Base-by-base conservation (phyloP, 2,329 filamentous ascomycete species). In the Venturia effusa region DNA sequence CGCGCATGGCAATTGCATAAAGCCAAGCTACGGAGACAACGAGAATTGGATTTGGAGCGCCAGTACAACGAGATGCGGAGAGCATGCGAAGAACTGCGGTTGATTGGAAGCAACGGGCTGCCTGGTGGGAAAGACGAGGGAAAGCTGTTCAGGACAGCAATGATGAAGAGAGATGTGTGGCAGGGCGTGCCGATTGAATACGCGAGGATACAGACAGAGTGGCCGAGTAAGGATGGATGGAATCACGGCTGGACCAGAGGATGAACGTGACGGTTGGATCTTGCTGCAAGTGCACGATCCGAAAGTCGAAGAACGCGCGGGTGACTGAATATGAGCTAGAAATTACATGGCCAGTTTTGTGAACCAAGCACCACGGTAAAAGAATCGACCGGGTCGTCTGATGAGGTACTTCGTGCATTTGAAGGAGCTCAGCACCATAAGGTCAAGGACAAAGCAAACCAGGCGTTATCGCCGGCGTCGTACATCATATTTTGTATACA, bases 131-230 rank as follows among this genome's bases (percentile, higher is more conserved):
- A 82, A 66, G 82, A 83, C 61, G 81, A 86, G 67, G 89, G 89
- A 0, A 86, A 88, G 70, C 74, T 99, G 71, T 99, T 92, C 78
- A 81, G 92, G 10, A 86, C 91, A 67, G 90, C 92, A 1, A 91
- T 96, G 88, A 86, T 89, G 77, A 97, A 97, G 85, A 89, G 88
- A 76, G 90, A 89, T 7, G 80, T 96, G 22, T 96, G 88, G 79
- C 81, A 86, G 61, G 64, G 65, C 32, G 55, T 51, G 22, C 94
- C 94, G 17, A 92, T 97, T 71, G 94, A 99, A 81, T 97, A 96
- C 80, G 89, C 89, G 34, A 80, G 89, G 68, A 80, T 84, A 67
- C 89, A 96, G 82, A 93, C 89, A 39, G 93, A 97, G 73, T 90
- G 84, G 61, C 93, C 93, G 7, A 80, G 81, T 0, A 82, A 81